These are phyloP conservation scores for Onygenales sp. DNA, from an alignment of 2,329 filamentous ascomycete species.

Conservation along the genomic window DNA sequence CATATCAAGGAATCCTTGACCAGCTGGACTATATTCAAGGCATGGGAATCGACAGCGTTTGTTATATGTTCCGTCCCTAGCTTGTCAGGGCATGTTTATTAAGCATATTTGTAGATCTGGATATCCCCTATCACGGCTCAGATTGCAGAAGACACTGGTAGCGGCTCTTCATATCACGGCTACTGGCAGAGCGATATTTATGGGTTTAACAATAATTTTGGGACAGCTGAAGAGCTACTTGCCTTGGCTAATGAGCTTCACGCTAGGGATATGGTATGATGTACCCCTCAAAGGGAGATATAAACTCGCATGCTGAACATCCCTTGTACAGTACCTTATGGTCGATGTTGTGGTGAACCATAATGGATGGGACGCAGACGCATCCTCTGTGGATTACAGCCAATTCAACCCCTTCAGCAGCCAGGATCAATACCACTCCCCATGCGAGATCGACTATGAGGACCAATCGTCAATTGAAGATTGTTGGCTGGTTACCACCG, in stretches of 20 bases:
- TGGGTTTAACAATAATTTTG: constrained; percentile 40
- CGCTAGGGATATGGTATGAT: constrained; percentile 29
- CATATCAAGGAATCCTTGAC: constrained; percentile 39
- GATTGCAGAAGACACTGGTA: constrained; percentile 24
- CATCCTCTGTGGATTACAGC: constrained; percentile 43
- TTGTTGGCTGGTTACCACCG: constrained; percentile 48
- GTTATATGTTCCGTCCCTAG: not conserved
- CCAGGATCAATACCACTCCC: constrained; percentile 50
- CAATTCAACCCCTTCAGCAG: constrained; percentile 47
- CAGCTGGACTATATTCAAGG: constrained; percentile 42
- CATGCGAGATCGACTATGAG: constrained; percentile 48
- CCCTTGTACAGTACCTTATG: constrained; percentile 43
- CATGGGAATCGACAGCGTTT: constrained; percentile 36
- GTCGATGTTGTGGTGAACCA: constrained; percentile 45
- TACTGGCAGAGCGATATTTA: constrained; percentile 43
- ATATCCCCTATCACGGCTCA: constrained; percentile 35
- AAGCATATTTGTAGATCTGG: constrained; percentile 14
- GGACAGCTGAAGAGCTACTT: constrained; percentile 37
- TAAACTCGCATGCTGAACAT: constrained; percentile 19
- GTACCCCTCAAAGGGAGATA: not conserved
- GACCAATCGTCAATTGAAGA: constrained; percentile 35
- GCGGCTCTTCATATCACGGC: constrained; percentile 40
- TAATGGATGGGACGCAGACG: constrained; percentile 35
- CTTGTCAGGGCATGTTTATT: not conserved
- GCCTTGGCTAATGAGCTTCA: constrained; percentile 38